Evolutionary conservation across 192 early-diverging fungal genomes (phyloP), one percentile per base, ranked within the genome.

Genomic region (Coemansia javaensis): DNA sequence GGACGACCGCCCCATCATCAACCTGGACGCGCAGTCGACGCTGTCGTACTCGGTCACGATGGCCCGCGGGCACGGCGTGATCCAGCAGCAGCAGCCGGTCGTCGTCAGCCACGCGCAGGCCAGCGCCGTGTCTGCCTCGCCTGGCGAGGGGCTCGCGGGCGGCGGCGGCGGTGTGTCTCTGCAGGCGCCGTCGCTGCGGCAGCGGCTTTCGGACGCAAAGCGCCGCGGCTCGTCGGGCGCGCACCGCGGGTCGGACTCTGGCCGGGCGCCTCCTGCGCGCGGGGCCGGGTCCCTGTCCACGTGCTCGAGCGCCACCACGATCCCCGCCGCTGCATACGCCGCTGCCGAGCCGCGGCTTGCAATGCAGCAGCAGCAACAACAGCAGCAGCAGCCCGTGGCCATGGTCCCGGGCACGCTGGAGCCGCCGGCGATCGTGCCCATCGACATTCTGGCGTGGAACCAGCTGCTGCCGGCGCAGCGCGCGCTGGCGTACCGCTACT

Each of bases 391-490:
- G n/a, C n/a, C n/a, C n/a, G n/a, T n/a, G n/a, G n/a, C n/a, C n/a
- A n/a, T n/a, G n/a, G 6, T 21, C 10, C 46, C 44, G 1, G 52
- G 56, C 6, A 56, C 53, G 11, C 27, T 72, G 6, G 68, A 72
- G 49, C 68, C 68, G 8, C 68, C 68, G 0, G 35, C 40, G 9
- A 48, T 50, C 14, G 68, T 72, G 40, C 68, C 68, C 4, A 72
- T 72, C 13, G 68, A 72, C 40, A 63, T 64, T 16, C 36, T 63
- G n/a, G 60, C 61, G 15, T 72, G 68, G 68, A 72, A 72, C 27
- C 68, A 72, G 53, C 60, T 72, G 33, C 44, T 64, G 7, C 68
- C 68, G 6, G 58, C 63, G 42, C 68, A 72, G 56, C 61, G 57
- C 18, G 51, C 48, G 4, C 47, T 72, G 38, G 68, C 68, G 0